Conservation (phyloP, 805 yeast species). For the Starmera quercuum region DNA sequence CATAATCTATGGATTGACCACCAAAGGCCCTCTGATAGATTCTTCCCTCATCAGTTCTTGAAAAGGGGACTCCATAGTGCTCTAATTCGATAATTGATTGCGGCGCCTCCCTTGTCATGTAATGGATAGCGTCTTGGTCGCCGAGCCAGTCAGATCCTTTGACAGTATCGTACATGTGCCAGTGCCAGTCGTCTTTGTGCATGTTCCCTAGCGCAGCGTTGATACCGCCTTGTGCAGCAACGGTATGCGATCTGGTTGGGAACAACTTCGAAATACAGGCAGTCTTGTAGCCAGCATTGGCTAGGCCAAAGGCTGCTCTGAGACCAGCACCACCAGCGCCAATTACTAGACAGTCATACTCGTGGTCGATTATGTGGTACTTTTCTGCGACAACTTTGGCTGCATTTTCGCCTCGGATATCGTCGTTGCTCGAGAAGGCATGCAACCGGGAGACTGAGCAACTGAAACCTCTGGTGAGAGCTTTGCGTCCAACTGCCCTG, state of each 20-base stretch:
- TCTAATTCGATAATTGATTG: constrained; percentile 92
- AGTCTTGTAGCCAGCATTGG: constrained; percentile 94
- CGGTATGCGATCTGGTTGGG: constrained; percentile 98
- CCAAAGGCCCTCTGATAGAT: constrained; percentile 99
- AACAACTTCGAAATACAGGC: constrained; percentile 95
- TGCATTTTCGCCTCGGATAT: constrained; percentile 42
- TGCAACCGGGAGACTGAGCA: constrained; percentile 13
- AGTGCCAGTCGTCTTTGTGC: constrained; percentile 98
- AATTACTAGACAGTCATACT: constrained; percentile 94
- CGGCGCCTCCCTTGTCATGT: constrained; percentile 98
- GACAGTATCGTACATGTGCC: constrained; percentile 99
- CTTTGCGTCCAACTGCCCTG: too few relatives aligned
- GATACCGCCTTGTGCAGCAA: constrained; percentile 99
- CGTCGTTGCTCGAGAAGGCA: constrained; percentile 27
- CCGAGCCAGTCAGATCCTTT: constrained; percentile 99
- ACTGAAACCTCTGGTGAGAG: constrained; percentile 11
- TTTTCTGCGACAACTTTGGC: constrained; percentile 52
- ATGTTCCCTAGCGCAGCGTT: constrained; percentile 98
- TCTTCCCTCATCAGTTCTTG: constrained; percentile 93
- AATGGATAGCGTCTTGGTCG: constrained; percentile 98
- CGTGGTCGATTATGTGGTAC: constrained; percentile 93
- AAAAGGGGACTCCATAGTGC: constrained; percentile 97
- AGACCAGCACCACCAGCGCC: constrained; percentile 99
- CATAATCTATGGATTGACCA: constrained; percentile 92
- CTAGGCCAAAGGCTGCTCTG: constrained; percentile 96